Evolutionary conservation across 805 yeast genomes (phyloP), one percentile per base, ranked within the genome.

Genomic region (Wickerhamiella nectarea): DNA sequence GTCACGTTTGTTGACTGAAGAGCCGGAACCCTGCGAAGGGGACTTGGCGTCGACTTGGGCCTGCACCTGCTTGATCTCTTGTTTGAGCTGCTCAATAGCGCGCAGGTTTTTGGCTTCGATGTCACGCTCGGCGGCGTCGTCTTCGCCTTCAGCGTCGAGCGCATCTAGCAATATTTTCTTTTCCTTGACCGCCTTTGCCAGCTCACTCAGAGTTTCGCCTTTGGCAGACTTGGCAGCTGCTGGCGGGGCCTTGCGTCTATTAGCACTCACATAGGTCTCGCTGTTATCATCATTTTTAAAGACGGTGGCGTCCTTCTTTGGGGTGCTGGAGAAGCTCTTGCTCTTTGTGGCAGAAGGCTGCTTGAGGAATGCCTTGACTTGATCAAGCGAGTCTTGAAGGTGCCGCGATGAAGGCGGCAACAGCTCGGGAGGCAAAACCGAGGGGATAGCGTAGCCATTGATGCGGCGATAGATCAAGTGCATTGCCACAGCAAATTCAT

Each of bases 401-500:
- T 80, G 70, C 54, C 77, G 75, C 31, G 80, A 72, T 6, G 94
- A 80, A 2, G 94, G 93, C 6, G 98, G 97, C 24, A 86, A 66
- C 50, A 89, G 71, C 56, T 86, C 94, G 2, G 93, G 85, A 2
- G 97, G 97, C 43, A 89, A 70, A 44, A 76, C 67, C 38, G 69
- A 58, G 19, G 98, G 98, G 41, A 91, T 64, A n/a, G 80, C 84
- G 50, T 74, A 76, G 2, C 96, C 96, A 56, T 86, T 87, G 57
- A 89, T 66, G 49, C 89, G 74, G 60, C 95, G 75, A 64, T 91
- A 89, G 36, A 89, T 89, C 47, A 89, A 69, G 68, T 93, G 96
- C 97, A 89, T 91, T 25, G 97, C 96, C 28, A 91, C 86, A 0
- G 95, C 80, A 65, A 89, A 91, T 60, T 85, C 94, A 59, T 89